These are phyloP conservation scores for Halophytophthora batemanensis DNA, from an alignment of 352 stramenopile species.

Conservation along the genomic window DNA sequence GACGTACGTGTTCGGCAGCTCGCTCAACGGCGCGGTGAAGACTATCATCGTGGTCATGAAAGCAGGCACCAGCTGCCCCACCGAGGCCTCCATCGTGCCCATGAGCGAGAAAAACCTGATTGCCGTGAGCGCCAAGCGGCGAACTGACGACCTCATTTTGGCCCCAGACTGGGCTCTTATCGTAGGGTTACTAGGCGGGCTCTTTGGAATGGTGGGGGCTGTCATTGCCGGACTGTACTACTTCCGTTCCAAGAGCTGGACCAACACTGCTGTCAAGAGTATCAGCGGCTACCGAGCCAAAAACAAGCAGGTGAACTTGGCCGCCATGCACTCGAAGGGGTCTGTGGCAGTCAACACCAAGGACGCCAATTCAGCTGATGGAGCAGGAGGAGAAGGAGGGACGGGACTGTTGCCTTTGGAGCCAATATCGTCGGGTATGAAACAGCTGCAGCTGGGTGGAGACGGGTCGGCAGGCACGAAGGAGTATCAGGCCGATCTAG, in stretches of 20 bases:
- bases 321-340: conserved; percentile 68
- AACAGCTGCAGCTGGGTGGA: conserved; percentile 4
- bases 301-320: conserved; percentile 53
- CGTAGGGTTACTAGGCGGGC: conserved; percentile 59
- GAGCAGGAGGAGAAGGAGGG: conserved; percentile 1
- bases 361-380: conserved; percentile 10
- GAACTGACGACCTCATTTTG: conserved; percentile 79
- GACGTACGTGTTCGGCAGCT: conserved; percentile 89
- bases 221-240: conserved; percentile 81
- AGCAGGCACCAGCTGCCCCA: conserved; percentile 63
- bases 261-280: conserved; percentile 32
- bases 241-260: conserved; percentile 83
- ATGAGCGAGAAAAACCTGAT: conserved; percentile 88
- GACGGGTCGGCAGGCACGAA: background rate
- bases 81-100: conserved; percentile 78
- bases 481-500: conserved; percentile 56
- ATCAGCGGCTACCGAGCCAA: conserved; percentile 44
- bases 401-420: conserved; percentile 9
- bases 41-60: conserved; percentile 88
- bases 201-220: conserved; percentile 70
- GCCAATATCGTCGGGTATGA: conserved; percentile 7
- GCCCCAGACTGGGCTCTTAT: conserved; percentile 89
- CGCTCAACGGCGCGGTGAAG: conserved; percentile 52
- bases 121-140: conserved; percentile 69
- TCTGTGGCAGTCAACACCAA: conserved; percentile 46